Base-by-base conservation (phyloP, 2,329 filamentous ascomycete genomes). In the Lecanosticta acicola region DNA sequence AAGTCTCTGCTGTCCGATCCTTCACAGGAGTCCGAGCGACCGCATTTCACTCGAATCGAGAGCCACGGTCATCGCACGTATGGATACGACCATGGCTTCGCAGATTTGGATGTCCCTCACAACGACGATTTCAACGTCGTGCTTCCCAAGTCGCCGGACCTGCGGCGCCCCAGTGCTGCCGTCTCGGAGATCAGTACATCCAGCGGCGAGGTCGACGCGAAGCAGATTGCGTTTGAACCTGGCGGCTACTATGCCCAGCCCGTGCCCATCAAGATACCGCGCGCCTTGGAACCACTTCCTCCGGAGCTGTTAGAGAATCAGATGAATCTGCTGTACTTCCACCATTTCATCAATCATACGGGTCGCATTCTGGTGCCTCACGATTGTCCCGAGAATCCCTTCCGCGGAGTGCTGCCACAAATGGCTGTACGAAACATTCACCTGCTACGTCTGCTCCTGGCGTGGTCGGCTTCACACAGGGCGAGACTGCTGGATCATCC, bases 401-500 rank as follows among this genome's bases (percentile, higher is more conserved):
- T 84, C 56, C 72, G 79, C 19, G 74, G 72, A 4, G 76, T 84
- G 8, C 60, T 84, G 16, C 80, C 81, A 18, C 73, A 79, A 48
- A 83, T 87, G 79, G 84, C 84, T 17, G 71, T 86, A 18, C 73
- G 73, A 48, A 81, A 85, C 55, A 76, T 80, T 41, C 84, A 88
- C 58, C 75, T 94, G 1, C 73, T 94, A 42, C 85, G 86, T 54
- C 71, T 94, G 24, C 71, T 93, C 39, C 74, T 94, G 18, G 84
- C 87, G 16, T 94, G 89, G 64, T 88, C 85, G 56, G 87, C 87
- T n/a, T 87, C 83, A 20, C 87, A 94, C 63, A 79, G 87, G 45
- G 85, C 87, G 8, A 79, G 84, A 36, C 77, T 91, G 24, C 71
- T 93, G 16, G 77, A 78, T 24, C 84, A 91, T 51, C 76, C 77